Evolutionary conservation across 192 early-diverging fungal species (phyloP), one percentile per base, ranked within the genome.

Genomic region (Lobulomyces angularis): DNA sequence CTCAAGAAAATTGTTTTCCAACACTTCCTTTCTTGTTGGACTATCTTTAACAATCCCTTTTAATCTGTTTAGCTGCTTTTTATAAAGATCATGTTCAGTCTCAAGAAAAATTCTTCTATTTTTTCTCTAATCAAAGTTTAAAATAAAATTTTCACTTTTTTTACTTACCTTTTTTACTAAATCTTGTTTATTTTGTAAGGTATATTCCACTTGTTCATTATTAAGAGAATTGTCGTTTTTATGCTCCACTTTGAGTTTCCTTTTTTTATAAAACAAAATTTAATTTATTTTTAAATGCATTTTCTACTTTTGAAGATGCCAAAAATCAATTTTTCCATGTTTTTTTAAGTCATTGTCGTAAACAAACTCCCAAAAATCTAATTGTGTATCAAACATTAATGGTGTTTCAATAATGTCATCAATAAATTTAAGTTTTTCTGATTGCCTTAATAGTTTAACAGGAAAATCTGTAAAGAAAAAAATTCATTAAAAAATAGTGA

Each of bases 371-470:
- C 69, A 71, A 56, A 65, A 66, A 38, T 69, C 65, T 8, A 62
- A 28, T 2, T 32, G 41, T 9, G 62, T 42, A 43, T 71, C 69
- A 48, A 71, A 71, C 19, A 33, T 50, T 18, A 41, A 48, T 1
- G 69, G 56, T 8, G 48, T 45, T 37, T 71, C 69, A 1, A 69
- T 26, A 0, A 43, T 31, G 34, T 71, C 69, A 37, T 71, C 69
- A 6, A 29, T 32, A 49, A 49, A 64, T 29, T 5, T 26, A 25
- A 16, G 24, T 11, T 0, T 65, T 18, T 4, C 64, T 20, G 8
- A 70, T 19, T 19, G 22, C 38, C 19, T 43, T 39, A 7, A 71
- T 44, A 30, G 53, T 51, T 23, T 50, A 31, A 11, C 14, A 27
- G 16, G 69, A 65, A 3, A 71, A 46, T n/a, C n/a, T n/a, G n/a